These are phyloP conservation scores for Sporothrix luriei DNA, from an alignment of 2,329 filamentous ascomycete genomes.

Conservation along the genomic window DNA sequence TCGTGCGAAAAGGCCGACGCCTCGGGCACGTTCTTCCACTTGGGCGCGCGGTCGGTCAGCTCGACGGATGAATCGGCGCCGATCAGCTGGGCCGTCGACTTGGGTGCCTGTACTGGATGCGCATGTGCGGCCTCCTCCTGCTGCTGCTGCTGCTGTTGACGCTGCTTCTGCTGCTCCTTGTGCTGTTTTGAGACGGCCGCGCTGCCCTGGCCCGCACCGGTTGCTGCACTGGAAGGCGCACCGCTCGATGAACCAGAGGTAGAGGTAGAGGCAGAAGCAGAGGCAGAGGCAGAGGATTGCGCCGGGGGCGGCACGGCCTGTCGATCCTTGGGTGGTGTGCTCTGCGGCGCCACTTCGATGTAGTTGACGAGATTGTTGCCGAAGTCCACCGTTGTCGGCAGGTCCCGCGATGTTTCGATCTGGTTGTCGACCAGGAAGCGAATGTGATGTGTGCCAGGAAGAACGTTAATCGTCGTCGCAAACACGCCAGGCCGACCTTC, in stretches of 20 bases:
- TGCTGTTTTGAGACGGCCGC: slow-evolving; percentile 35
- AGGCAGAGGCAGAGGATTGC: slow-evolving; percentile 34
- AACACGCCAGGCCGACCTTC: slow-evolving; percentile 65
- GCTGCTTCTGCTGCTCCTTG: slow-evolving; percentile 30
- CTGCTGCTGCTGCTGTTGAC: slow-evolving; percentile 11
- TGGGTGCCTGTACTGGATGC: not conserved
- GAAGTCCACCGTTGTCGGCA: slow-evolving; percentile 95
- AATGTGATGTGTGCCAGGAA: slow-evolving; percentile 92
- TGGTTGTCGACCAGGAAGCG: slow-evolving; percentile 94
- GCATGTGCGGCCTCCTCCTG: not conserved
- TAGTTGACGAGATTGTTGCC: slow-evolving; percentile 99
- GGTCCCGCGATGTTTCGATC: slow-evolving; percentile 82
- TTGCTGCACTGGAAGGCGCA: slow-evolving; percentile 36
- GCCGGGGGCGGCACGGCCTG: not conserved
- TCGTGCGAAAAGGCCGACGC: slow-evolving; percentile 67
- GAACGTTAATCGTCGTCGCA: slow-evolving; percentile 76
- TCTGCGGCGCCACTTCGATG: slow-evolving; percentile 84
- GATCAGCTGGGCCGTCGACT: not conserved
- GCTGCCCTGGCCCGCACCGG: slow-evolving; percentile 38
- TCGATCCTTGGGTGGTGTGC: slow-evolving; percentile 51
- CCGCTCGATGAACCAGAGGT: slow-evolving; percentile 33
- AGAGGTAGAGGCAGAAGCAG: slow-evolving; percentile 38
- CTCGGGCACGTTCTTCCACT: slow-evolving; percentile 59
- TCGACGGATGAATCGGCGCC: slow-evolving; percentile 28
- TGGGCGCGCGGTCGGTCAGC: slow-evolving; percentile 45